Evolutionary conservation across 2,329 filamentous ascomycete genomes (phyloP), one percentile per base, ranked within the genome.

Genomic region (Pseudogymnoascus sp.): DNA sequence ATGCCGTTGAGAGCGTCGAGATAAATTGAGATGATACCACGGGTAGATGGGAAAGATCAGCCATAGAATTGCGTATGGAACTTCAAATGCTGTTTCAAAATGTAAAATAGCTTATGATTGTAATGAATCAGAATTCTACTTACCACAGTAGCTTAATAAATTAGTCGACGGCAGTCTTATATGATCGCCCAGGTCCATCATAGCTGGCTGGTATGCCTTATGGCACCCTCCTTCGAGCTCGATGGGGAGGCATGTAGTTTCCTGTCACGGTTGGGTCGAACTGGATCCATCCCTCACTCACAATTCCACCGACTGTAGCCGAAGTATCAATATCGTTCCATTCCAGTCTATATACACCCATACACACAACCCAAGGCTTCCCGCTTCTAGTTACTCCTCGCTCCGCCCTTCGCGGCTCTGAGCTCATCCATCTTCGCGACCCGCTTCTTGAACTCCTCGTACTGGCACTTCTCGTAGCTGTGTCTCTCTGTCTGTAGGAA

Each of bases 401-500:
- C 87, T 67, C 91, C 92, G 65, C 80, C 86, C 85, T 96, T 96
- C 66, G 90, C 87, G 70, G 86, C 93, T 75, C 92, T 85, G 75
- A 99, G 80, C 82, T 99, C 93, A 73, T 98, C 87, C 95, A 99
- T 99, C 87, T 96, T 98, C 75, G 90, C 91, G 69, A 99, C 95
- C 65, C 95, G 88, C 84, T 93, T 92, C 87, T 96, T 96, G 84
- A 99, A 99, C 77, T 98, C 95, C 69, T 90, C 90, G 79, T 99
- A 99, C 75, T 99, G 95, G 85, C 95, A 99, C 79, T 98, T 98
- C 77, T 99, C 95, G 83, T 99, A 99, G 74, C 88, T 89, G 80
- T 99, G 95, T 81, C 95, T 85, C 83, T 99, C 95, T 77, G 92
- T 87, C 95, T 98, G 75, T 65, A 65, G 3, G 16, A 57, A 51